Evolutionary conservation across 106 monocot species (phyloP).

Genomic region (Phalaenopsis equestris): DNA sequence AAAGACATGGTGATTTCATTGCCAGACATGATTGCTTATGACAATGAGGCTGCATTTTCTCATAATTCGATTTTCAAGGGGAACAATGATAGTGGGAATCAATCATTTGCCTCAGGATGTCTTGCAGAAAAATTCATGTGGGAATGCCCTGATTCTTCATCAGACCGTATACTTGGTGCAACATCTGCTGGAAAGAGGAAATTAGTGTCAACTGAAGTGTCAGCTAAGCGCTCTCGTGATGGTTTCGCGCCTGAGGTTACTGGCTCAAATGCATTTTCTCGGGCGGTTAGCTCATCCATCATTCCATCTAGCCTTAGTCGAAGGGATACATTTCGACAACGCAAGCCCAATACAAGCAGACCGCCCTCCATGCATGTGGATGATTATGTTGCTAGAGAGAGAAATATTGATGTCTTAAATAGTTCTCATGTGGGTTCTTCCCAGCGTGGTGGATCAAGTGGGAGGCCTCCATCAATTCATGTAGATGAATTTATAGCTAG

Average conservation of each 20-base stretch:
- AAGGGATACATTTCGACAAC: conserved; percentile 89
- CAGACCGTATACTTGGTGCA: conserved; percentile 39
- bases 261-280: conserved; percentile 50
- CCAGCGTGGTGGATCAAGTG: conserved; percentile 73
- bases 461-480: conserved; percentile 97
- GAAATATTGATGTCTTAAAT: conserved; percentile 72
- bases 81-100: conserved; percentile 24
- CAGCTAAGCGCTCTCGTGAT: conserved; percentile 58
- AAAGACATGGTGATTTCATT: conserved; percentile 31
- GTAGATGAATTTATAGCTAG: conserved; percentile 99
- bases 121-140: conserved; percentile 66
- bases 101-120: conserved; percentile 18
- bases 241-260: conserved; percentile 38
- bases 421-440: conserved; percentile 48
- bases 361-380: conserved; percentile 99
- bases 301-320: conserved; percentile 57
- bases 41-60: conserved; percentile 25
- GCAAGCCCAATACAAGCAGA: conserved; percentile 97
- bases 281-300: conserved; percentile 28
- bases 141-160: conserved; percentile 74
- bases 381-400: conserved; percentile 98
- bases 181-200: conserved; percentile 54
- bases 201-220: conserved; percentile 42
- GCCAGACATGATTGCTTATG: conserved; percentile 6
- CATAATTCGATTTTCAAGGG: conserved; percentile 46